phyloP scores from a whole-genome alignment of 2,329 filamentous ascomycete species.

The Epichloe bromicola region DNA sequence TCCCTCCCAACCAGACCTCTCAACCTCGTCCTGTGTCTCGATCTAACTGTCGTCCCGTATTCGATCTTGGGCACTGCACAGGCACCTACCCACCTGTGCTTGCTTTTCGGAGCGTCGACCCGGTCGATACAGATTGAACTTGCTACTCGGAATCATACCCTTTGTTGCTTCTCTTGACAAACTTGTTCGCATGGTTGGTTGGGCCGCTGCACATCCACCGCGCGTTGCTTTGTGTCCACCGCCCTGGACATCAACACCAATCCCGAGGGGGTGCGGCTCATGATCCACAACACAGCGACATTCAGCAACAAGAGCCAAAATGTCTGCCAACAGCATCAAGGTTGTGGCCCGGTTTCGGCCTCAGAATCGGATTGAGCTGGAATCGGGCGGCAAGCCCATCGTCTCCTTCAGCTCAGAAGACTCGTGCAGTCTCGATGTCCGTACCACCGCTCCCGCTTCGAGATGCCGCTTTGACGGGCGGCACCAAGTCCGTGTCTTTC shows the following conservation, averaged over 20 bases:
- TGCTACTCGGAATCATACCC: background rate
- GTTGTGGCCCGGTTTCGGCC: constrained; percentile 96
- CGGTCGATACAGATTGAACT: background rate
- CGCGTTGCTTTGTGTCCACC: constrained; percentile 1
- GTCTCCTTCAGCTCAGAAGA: constrained; percentile 81
- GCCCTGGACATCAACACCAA: constrained; percentile 2
- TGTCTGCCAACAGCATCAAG: constrained; percentile 55
- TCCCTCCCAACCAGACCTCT: background rate
- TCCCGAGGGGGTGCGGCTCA: constrained; percentile 6
- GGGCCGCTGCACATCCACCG: background rate
- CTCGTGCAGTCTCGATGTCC: constrained; percentile 73
- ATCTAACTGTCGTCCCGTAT: background rate
- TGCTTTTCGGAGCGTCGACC: background rate
- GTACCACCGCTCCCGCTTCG: background rate
- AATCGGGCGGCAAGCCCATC: constrained; percentile 81
- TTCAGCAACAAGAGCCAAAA: constrained; percentile 26
- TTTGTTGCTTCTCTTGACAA: background rate
- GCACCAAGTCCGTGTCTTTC: background rate
- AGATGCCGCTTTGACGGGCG: background rate
- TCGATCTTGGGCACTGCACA: constrained; percentile 2
- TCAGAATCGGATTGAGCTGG: constrained; percentile 88
- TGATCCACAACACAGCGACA: constrained; percentile 4
- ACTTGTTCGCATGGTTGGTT: background rate
- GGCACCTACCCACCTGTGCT: background rate
- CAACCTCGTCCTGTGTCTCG: background rate